phyloP scores from a whole-genome alignment of 2,329 filamentous ascomycete species.

The Alternaria viburni region DNA sequence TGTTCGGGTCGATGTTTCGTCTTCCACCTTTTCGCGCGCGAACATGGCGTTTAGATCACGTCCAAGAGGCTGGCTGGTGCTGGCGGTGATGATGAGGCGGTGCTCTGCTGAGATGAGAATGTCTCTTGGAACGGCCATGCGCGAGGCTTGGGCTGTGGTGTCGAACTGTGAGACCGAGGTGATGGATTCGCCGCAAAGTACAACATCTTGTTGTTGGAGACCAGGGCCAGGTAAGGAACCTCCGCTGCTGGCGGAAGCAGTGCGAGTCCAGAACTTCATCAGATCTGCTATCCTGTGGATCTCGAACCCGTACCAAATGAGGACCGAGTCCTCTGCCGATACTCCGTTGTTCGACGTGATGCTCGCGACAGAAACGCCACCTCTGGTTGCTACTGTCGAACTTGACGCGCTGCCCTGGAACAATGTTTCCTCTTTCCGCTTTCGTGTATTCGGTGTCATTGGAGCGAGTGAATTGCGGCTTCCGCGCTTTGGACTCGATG shows the following conservation, averaged over 20 bases:
- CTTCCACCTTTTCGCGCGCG: constrained; percentile 36
- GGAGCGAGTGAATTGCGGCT: constrained; percentile 51
- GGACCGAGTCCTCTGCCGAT: constrained; percentile 51
- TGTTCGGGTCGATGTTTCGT: constrained; percentile 34
- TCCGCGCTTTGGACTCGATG: constrained; percentile 43
- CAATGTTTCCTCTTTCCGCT: constrained; percentile 52
- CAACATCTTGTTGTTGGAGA: constrained; percentile 51
- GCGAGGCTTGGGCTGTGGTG: constrained; percentile 46
- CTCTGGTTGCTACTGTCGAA: constrained; percentile 41
- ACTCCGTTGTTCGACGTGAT: constrained; percentile 38
- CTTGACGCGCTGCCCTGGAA: constrained; percentile 51
- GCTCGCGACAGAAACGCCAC: constrained; percentile 52
- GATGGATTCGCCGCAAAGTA: constrained; percentile 52
- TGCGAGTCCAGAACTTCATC: constrained; percentile 54
- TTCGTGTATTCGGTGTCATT: constrained; percentile 60
- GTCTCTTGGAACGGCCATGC: constrained; percentile 54
- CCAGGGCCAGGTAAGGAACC: constrained; percentile 50
- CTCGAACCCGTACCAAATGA: constrained; percentile 55
- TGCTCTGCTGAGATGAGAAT: constrained; percentile 53
- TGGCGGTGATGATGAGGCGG: constrained; percentile 52
- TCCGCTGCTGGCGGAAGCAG: constrained; percentile 40
- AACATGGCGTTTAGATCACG: constrained; percentile 38
- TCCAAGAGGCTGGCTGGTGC: constrained; percentile 38
- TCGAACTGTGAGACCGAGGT: constrained; percentile 53
- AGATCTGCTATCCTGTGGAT: constrained; percentile 55